phyloP scores from a whole-genome alignment of 345 rosid genomes.

The Citrus glauca region DNA sequence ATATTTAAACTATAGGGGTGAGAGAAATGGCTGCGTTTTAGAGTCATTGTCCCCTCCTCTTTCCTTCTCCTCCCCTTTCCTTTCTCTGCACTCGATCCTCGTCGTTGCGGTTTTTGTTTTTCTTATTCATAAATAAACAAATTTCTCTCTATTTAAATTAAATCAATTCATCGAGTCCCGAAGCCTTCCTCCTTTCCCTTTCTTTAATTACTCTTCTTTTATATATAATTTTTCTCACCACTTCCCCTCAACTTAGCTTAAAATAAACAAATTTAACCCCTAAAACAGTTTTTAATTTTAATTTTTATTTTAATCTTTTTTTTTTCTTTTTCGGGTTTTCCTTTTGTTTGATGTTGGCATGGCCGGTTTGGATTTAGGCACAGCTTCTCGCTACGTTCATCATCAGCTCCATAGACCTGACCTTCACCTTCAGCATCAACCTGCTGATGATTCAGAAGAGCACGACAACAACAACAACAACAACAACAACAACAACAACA shows the following conservation, averaged over 20 bases:
- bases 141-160: not conserved
- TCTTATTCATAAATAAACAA: not conserved
- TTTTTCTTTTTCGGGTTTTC: slow-evolving; percentile 25
- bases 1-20: not conserved
- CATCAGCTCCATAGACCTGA: slow-evolving; percentile 50
- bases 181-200: slow-evolving; percentile 14
- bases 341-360: slow-evolving; percentile 32
- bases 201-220: slow-evolving; percentile 7
- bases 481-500: slow-evolving; percentile 19
- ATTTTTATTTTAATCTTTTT: slow-evolving; percentile 21
- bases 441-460: slow-evolving; percentile 50
- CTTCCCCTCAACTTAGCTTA: not conserved
- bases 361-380: slow-evolving; percentile 72
- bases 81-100: slow-evolving; percentile 19
- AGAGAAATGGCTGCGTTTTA: slow-evolving; percentile 18
- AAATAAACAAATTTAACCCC: slow-evolving; percentile 21
- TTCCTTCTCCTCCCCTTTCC: slow-evolving; percentile 2
- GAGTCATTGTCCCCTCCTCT: not conserved
- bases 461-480: slow-evolving; percentile 19
- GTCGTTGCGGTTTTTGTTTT: not conserved
- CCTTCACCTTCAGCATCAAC: slow-evolving; percentile 57
- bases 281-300: slow-evolving; percentile 28
- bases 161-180: slow-evolving; percentile 13
- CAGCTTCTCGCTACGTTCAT: slow-evolving; percentile 48
- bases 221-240: slow-evolving; percentile 14